Percentiles rank a stretch among this genome's conserved stretches.
phyloP scores from a whole-genome alignment of 345 rosid genomes.

The Aquilaria malaccensis region DNA sequence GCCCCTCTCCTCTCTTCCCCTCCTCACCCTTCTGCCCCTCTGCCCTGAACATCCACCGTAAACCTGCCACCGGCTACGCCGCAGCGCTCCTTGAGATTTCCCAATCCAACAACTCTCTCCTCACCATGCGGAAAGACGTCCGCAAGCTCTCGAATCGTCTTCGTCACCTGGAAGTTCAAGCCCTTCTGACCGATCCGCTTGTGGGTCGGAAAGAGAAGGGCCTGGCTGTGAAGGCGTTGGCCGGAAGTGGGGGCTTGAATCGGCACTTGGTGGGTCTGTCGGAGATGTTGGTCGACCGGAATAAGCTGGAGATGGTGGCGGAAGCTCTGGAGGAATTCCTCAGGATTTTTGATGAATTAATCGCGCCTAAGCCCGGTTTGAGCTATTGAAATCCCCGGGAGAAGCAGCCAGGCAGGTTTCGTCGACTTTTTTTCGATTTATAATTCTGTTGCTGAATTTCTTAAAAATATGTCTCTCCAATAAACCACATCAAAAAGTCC shows the following conservation, averaged over 20 bases:
- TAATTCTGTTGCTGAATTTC: too few relatives aligned
- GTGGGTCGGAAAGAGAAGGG: conserved; percentile 35
- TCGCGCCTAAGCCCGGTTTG: not conserved
- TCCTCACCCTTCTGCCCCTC: conserved; percentile 10
- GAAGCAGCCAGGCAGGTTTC: too few relatives aligned
- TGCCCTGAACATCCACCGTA: conserved; percentile 28
- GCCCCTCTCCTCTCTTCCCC: conserved; percentile 16
- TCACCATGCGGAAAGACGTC: conserved; percentile 36
- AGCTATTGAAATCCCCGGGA: too few relatives aligned
- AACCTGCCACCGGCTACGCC: conserved; percentile 60
- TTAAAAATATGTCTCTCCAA: too few relatives aligned
- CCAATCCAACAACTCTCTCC: conserved; percentile 39
- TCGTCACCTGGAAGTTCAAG: conserved; percentile 14
- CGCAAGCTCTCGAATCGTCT: conserved; percentile 30
- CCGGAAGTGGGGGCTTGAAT: conserved; percentile 29
- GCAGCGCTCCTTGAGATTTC: conserved; percentile 65
- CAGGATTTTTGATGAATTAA: conserved; percentile 44
- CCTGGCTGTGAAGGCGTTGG: conserved; percentile 30
- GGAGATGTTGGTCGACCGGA: conserved; percentile 44
- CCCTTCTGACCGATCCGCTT: conserved; percentile 25
- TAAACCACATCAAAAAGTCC: too few relatives aligned
- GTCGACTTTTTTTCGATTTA: too few relatives aligned
- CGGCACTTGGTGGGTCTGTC: conserved; percentile 38
- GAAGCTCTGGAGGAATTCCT: conserved; percentile 59
- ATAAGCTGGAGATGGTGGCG: conserved; percentile 32